Evolutionary conservation across 306 rosid genomes (phyloP).

Genomic region (Trifolium repens): DNA sequence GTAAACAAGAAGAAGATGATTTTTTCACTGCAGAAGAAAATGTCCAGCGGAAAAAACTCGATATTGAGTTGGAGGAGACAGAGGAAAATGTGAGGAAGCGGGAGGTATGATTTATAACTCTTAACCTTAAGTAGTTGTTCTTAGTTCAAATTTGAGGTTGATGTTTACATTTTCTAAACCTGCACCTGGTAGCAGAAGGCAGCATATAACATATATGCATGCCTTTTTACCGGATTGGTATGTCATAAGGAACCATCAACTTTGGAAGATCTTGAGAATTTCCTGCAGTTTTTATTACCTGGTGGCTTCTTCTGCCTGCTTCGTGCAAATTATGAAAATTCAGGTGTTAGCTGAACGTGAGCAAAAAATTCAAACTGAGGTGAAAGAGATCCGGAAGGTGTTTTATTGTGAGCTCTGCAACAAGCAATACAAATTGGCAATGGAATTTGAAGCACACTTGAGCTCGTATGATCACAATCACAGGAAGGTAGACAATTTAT

Average conservation of each 20-base stretch:
- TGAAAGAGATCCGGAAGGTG: conserved; percentile 92
- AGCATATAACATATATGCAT: conserved; percentile 89
- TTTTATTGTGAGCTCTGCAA: conserved; percentile 96
- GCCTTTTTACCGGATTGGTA: conserved; percentile 90
- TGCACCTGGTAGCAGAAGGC: conserved; percentile 90
- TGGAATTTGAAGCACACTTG: conserved; percentile 94
- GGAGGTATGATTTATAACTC: conserved; percentile 72
- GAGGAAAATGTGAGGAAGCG: conserved; percentile 85
- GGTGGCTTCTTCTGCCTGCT: conserved; percentile 99
- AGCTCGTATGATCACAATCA: conserved; percentile 98
- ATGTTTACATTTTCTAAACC: conserved; percentile 87
- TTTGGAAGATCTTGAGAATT: conserved; percentile 99
- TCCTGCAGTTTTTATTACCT: conserved; percentile 99
- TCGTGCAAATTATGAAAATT: conserved; percentile 98
- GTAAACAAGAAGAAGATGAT: conserved; percentile 95
- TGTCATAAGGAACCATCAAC: conserved; percentile 91
- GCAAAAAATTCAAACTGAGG: conserved; percentile 95
- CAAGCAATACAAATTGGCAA: conserved; percentile 95
- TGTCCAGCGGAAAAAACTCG: conserved; percentile 84
- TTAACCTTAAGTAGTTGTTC: conserved; percentile 39
- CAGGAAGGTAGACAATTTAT: conserved; percentile 65
- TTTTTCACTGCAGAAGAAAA: conserved; percentile 98
- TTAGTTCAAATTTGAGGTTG: conserved; percentile 63
- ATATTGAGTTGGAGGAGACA: conserved; percentile 86
- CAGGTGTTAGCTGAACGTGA: conserved; percentile 99